phyloP scores from a whole-genome alignment of 129 eudicot species.

The Pittosporum tobira region DNA sequence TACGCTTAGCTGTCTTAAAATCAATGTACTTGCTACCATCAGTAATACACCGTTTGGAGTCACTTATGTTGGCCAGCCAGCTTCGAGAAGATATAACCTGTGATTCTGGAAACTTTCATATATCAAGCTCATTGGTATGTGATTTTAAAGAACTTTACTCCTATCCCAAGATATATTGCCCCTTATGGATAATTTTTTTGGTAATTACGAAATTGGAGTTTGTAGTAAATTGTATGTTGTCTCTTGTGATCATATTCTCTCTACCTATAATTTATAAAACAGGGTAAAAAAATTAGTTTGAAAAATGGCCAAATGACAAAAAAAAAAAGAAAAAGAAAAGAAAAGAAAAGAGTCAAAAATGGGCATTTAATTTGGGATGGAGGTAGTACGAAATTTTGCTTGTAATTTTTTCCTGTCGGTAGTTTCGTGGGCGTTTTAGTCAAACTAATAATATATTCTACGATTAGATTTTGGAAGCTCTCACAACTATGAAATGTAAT shows the following conservation, averaged over 20 bases:
- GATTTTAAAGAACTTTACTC: too few species aligned
- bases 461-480: slow-evolving; percentile 74
- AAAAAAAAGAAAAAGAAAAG: too few species aligned
- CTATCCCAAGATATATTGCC: too few species aligned
- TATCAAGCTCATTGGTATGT: slow-evolving; percentile 74
- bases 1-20: slow-evolving; percentile 43
- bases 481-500: slow-evolving; percentile 70
- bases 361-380: background rate
- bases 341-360: too few species aligned
- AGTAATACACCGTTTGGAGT: slow-evolving; percentile 75
- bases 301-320: too few species aligned
- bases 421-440: background rate
- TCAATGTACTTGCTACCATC: slow-evolving; percentile 84
- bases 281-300: too few species aligned
- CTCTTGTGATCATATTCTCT: too few species aligned
- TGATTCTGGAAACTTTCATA: slow-evolving; percentile 22
- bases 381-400: background rate
- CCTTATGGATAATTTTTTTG: too few species aligned
- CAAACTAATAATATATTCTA: slow-evolving; percentile 1
- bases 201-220: too few species aligned
- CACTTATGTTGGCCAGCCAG: slow-evolving; percentile 91
- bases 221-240: too few species aligned
- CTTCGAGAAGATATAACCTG: slow-evolving; percentile 50
- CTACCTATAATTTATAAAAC: too few species aligned
- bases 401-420: background rate